phyloP scores from a whole-genome alignment of 2,329 filamentous ascomycete species.

The Septoria linicola region DNA sequence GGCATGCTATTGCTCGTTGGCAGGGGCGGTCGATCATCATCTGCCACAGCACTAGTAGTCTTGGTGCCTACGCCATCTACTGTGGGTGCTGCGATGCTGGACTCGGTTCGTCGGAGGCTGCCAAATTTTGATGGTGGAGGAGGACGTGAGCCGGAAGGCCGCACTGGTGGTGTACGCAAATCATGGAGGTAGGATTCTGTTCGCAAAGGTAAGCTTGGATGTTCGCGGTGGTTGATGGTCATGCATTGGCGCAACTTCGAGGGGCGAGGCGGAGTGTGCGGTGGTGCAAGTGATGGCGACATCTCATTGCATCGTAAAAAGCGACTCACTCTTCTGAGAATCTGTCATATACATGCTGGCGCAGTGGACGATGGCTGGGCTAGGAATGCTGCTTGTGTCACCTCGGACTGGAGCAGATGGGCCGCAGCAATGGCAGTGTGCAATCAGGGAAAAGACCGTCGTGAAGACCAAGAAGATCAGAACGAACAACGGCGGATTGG shows the following conservation, averaged over 20 bases:
- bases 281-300: conserved; percentile 21
- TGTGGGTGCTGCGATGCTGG: neutral
- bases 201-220: conserved; percentile 22
- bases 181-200: conserved; percentile 69
- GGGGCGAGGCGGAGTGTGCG: conserved; percentile 27
- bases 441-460: no score
- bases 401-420: no score
- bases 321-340: no score
- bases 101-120: conserved; percentile 34
- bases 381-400: neutral
- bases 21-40: conserved; percentile 33
- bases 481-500: no score
- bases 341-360: no score
- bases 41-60: conserved; percentile 1
- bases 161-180: conserved; percentile 64
- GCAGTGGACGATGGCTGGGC: neutral
- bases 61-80: conserved; percentile 16
- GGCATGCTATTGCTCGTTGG: conserved; percentile 37
- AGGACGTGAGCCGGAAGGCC: conserved; percentile 71
- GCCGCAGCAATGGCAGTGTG: no score
- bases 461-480: no score
- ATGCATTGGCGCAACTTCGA: conserved; percentile 28
- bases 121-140: conserved; percentile 52
- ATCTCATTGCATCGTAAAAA: neutral
- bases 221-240: conserved; percentile 11